A percentile compares a stretch with the other conserved stretches of the same genome.
Conservation (phyloP, 768 basidiomycete genomes). For the Pleurotus citrinopileatus region DNA sequence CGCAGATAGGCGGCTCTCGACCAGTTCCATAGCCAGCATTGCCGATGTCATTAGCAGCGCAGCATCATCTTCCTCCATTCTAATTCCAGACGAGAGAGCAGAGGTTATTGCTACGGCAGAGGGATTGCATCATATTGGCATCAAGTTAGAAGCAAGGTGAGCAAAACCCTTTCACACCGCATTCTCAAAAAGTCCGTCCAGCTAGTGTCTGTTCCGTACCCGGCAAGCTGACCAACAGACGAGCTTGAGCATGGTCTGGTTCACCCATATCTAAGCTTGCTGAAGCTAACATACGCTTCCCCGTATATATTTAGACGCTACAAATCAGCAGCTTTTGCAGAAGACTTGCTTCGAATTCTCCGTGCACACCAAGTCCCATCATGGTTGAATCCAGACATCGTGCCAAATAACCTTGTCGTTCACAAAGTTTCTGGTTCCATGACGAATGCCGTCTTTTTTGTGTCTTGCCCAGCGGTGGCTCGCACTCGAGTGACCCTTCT, state of each 20-base stretch:
- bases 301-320: constrained; percentile 49
- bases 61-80: constrained; percentile 30
- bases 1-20: constrained; percentile 25
- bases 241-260: constrained; percentile 34
- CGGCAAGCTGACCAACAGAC: constrained; percentile 33
- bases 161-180: constrained; percentile 29
- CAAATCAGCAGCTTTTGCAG: constrained; percentile 54
- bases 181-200: constrained; percentile 24
- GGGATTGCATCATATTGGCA: constrained; percentile 55
- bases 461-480: constrained; percentile 62
- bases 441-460: constrained; percentile 97
- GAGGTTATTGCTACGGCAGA: constrained; percentile 53
- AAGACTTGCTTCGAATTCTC: constrained; percentile 53
- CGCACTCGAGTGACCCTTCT: constrained; percentile 70
- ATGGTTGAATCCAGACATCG: constrained; percentile 52
- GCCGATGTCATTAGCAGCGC: constrained; percentile 24
- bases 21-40: constrained; percentile 31
- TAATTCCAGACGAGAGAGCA: constrained; percentile 30
- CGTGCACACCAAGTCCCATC: constrained; percentile 51
- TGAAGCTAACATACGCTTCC: constrained; percentile 19
- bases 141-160: constrained; percentile 70
- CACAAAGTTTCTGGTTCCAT: constrained; percentile 86
- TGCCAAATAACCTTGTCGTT: constrained; percentile 52
- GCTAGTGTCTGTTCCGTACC: constrained; percentile 20
- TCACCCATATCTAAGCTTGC: constrained; percentile 17